Percentiles rank a stretch among this genome's conserved stretches.
phyloP scores from a whole-genome alignment of 1,139 yeast species.

The Taphrina deformans region DNA sequence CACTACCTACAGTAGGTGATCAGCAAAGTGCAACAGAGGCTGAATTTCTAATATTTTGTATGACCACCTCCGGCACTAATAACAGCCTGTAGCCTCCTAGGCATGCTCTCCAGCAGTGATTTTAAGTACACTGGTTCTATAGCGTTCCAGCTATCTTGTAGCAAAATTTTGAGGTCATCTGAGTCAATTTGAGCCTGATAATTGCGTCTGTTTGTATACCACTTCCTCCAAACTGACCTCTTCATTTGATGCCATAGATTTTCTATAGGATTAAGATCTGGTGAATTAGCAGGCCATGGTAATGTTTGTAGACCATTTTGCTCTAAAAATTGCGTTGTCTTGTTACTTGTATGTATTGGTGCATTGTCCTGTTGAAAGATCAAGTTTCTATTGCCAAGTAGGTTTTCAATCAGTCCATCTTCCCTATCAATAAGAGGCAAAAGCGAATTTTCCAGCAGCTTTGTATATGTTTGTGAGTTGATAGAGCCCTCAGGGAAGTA shows the following conservation, averaged over 20 bases:
- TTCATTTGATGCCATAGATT: not conserved
- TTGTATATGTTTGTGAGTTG: not conserved
- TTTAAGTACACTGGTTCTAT: not conserved
- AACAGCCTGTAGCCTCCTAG: not conserved
- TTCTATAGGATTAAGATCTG: slow-evolving; percentile 14
- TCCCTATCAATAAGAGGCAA: slow-evolving; percentile 3
- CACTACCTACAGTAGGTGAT: too few species aligned
- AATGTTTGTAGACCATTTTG: not conserved
- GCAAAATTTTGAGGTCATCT: too few species aligned
- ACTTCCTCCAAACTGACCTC: not conserved
- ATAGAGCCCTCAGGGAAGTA: slow-evolving; percentile 6
- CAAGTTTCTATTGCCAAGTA: not conserved
- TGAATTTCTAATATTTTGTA: not conserved
- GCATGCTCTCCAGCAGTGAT: not conserved
- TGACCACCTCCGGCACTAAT: not conserved
- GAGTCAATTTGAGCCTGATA: too few species aligned
- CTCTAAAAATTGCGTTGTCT: not conserved
- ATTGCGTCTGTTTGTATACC: too few species aligned
- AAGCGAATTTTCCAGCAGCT: not conserved
- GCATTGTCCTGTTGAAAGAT: slow-evolving; percentile 5
- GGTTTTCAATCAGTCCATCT: slow-evolving; percentile 2
- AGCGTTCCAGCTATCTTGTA: too few species aligned
- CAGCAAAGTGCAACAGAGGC: too few species aligned
- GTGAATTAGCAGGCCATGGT: slow-evolving; percentile 10
- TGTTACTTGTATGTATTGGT: slow-evolving; percentile 10